Conservation (phyloP, 805 yeast species). For the Yarrowia sp. region DNA sequence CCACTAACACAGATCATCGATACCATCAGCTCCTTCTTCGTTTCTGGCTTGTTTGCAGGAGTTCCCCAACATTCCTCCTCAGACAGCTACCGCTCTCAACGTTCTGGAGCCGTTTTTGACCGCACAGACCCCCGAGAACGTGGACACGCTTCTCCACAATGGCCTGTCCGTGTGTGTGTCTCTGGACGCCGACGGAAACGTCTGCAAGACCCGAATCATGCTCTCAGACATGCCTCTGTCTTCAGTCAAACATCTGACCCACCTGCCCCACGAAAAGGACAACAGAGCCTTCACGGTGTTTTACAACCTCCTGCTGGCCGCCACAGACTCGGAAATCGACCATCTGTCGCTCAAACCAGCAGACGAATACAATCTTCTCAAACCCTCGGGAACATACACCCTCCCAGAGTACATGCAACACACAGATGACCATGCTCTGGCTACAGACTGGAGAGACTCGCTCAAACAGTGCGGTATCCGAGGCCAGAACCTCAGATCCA, state of each 20-base stretch:
- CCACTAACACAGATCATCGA: slow-evolving; percentile 36
- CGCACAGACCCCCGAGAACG: slow-evolving; percentile 50
- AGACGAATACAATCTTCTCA: slow-evolving; percentile 47
- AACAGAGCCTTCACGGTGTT: slow-evolving; percentile 51
- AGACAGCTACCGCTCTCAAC: slow-evolving; percentile 49
- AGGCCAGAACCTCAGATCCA: slow-evolving; percentile 48
- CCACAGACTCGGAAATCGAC: slow-evolving; percentile 47
- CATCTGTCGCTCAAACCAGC: slow-evolving; percentile 47
- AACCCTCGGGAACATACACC: slow-evolving; percentile 46
- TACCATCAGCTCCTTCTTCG: slow-evolving; percentile 47
- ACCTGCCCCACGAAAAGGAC: slow-evolving; percentile 44
- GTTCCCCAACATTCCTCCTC: slow-evolving; percentile 51
- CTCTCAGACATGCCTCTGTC: slow-evolving; percentile 48
- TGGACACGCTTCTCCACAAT: slow-evolving; percentile 49
- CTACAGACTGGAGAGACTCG: slow-evolving; percentile 54
- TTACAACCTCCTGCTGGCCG: slow-evolving; percentile 50
- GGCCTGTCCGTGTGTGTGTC: slow-evolving; percentile 49
- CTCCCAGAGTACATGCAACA: slow-evolving; percentile 51
- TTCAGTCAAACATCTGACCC: slow-evolving; percentile 48
- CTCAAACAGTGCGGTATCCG: slow-evolving; percentile 49
- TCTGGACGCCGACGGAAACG: slow-evolving; percentile 48
- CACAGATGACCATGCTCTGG: slow-evolving; percentile 52
- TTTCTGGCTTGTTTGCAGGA: slow-evolving; percentile 47
- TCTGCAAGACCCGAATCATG: slow-evolving; percentile 48
- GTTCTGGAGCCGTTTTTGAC: slow-evolving; percentile 52